phyloP scores from a whole-genome alignment of 805 yeast species.

The Cyberlindnera maclurae region DNA sequence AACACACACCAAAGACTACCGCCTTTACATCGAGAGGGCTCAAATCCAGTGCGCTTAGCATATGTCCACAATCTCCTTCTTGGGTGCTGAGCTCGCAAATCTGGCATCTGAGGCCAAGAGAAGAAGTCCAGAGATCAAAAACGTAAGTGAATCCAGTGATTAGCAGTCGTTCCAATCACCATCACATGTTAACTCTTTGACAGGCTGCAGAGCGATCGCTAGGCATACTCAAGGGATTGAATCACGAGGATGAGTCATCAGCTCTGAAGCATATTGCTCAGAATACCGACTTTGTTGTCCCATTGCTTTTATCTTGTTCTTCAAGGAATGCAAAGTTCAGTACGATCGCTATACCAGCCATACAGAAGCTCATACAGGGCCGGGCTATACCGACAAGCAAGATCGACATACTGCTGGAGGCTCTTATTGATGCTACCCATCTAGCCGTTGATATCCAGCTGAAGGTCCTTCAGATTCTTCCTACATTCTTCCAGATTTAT shows the following conservation, averaged over 20 bases:
- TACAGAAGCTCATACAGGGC: slow-evolving; percentile 53
- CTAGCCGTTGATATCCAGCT: slow-evolving; percentile 78
- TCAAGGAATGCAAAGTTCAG: slow-evolving; percentile 70
- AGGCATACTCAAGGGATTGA: slow-evolving; percentile 30
- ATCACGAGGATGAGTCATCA: slow-evolving; percentile 20
- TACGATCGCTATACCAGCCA: slow-evolving; percentile 62
- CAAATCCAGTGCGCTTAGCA: neutral
- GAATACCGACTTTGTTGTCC: slow-evolving; percentile 51
- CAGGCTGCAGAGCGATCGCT: slow-evolving; percentile 42
- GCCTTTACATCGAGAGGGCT: no score
- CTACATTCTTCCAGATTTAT: slow-evolving; percentile 64
- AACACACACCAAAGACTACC: no score
- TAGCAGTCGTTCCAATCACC: neutral
- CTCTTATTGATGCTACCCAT: slow-evolving; percentile 66
- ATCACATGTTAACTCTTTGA: slow-evolving; percentile 1
- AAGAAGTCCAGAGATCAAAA: slow-evolving; percentile 60
- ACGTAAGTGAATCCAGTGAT: slow-evolving; percentile 28
- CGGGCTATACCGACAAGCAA: slow-evolving; percentile 47
- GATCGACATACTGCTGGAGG: slow-evolving; percentile 51
- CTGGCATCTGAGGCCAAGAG: slow-evolving; percentile 67
- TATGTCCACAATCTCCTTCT: neutral
- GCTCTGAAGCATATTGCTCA: slow-evolving; percentile 32
- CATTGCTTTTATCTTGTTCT: slow-evolving; percentile 66
- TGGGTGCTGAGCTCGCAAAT: slow-evolving; percentile 44
- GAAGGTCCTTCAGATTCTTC: slow-evolving; percentile 77